These are phyloP conservation scores for Lagenaria siceraria DNA, from an alignment of 306 rosid species.

Conservation along the genomic window DNA sequence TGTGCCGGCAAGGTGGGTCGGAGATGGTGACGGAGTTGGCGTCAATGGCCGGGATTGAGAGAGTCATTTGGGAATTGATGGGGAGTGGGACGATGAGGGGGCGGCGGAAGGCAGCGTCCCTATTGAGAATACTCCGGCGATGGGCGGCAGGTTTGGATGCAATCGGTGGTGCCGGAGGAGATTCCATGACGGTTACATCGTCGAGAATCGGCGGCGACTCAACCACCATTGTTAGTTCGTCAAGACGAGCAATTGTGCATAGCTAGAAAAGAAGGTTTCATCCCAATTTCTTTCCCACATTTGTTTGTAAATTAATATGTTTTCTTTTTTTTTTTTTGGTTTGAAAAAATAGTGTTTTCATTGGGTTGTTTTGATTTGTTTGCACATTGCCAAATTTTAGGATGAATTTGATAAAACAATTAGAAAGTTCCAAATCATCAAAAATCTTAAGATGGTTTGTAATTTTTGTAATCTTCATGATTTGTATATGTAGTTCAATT, in stretches of 20 bases:
- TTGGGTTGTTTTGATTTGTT: not conserved
- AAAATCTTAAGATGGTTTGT: not conserved
- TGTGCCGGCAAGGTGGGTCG: slow-evolving; percentile 72
- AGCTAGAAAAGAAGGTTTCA: not conserved
- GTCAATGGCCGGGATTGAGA: slow-evolving; percentile 52
- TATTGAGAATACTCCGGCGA: slow-evolving; percentile 60
- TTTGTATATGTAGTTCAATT: no score
- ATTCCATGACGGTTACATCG: not conserved
- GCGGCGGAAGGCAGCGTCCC: slow-evolving; percentile 70
- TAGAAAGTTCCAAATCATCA: not conserved
- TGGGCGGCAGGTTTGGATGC: slow-evolving; percentile 73
- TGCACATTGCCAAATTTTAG: not conserved
- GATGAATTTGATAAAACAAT: not conserved
- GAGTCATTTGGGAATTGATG: slow-evolving; percentile 80
- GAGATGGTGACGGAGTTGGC: slow-evolving; percentile 75
- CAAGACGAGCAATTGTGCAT: not conserved
- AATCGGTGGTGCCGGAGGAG: not conserved
- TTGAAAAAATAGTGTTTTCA: not conserved
- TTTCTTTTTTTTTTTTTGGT: not conserved
- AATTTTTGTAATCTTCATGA: no score
- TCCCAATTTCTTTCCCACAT: not conserved
- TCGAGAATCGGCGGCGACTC: not conserved
- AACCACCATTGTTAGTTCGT: not conserved
- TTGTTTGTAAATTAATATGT: not conserved
- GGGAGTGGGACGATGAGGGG: slow-evolving; percentile 59